Conservation (phyloP, 2,329 filamentous ascomycete species). For the Ophiostoma perfectum region DNA sequence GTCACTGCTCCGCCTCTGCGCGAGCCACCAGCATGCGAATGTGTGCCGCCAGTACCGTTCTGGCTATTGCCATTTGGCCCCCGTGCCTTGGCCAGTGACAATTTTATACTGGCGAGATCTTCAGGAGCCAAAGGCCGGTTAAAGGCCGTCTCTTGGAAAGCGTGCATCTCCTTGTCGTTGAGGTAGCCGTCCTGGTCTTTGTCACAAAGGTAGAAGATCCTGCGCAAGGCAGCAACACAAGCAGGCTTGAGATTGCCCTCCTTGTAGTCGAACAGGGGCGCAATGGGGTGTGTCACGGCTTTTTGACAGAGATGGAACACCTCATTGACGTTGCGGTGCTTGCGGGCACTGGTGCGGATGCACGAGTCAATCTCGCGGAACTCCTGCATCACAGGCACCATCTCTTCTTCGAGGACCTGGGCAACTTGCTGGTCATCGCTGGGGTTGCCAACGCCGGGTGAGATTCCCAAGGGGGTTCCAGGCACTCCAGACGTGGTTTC, state of each 20-base stretch:
- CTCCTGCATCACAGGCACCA: constrained; percentile 96
- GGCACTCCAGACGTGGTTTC: not conserved
- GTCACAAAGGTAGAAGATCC: constrained; percentile 94
- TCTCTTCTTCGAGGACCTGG: constrained; percentile 90
- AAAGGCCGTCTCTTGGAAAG: constrained; percentile 89
- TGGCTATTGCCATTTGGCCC: not conserved
- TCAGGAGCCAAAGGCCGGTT: constrained; percentile 75
- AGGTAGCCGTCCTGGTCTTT: constrained; percentile 92
- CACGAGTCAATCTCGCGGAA: constrained; percentile 99
- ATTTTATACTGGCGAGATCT: constrained; percentile 86
- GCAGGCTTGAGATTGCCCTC: constrained; percentile 82
- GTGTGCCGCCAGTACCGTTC: not conserved
- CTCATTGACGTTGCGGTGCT: constrained; percentile 90
- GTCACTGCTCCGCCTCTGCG: constrained; percentile 50
- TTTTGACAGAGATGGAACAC: constrained; percentile 98
- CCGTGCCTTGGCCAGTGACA: constrained; percentile 64
- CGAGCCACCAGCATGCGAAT: not conserved
- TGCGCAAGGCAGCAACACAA: constrained; percentile 75
- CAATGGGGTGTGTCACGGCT: constrained; percentile 93
- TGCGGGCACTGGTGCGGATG: constrained; percentile 85
- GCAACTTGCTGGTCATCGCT: constrained; percentile 60
- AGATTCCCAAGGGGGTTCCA: not conserved
- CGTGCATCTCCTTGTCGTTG: constrained; percentile 80
- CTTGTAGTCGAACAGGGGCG: constrained; percentile 94
- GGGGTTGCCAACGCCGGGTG: constrained; percentile 14